Percentiles rank a stretch among this genome's conserved stretches.
Evolutionary conservation across 768 basidiomycete species (phyloP).

Genomic region (Russula dissimulans): DNA sequence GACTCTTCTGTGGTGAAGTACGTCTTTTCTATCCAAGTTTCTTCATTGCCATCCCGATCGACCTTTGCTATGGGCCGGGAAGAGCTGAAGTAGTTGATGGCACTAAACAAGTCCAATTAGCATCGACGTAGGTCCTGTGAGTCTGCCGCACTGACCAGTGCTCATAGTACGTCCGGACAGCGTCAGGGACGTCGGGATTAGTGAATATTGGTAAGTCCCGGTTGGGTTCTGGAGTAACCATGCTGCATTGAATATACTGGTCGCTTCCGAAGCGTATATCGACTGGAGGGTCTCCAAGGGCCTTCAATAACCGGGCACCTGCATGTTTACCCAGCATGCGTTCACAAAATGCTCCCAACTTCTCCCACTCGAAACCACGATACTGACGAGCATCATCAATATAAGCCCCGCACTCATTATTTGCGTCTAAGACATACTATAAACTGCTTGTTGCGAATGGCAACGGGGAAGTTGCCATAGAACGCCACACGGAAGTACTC

Average conservation of each 20-base stretch:
- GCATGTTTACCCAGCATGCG: constrained; percentile 87
- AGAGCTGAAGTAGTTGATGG: constrained; percentile 75
- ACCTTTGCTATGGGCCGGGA: constrained; percentile 58
- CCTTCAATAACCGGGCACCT: constrained; percentile 69
- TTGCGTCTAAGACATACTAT: constrained; percentile 43
- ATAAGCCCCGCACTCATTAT: not conserved
- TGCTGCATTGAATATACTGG: constrained; percentile 83
- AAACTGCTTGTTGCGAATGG: constrained; percentile 83
- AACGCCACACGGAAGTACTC: constrained; percentile 93
- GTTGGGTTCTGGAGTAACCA: constrained; percentile 81
- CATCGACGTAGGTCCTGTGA: not conserved
- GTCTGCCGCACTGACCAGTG: constrained; percentile 44
- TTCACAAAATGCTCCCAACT: constrained; percentile 82
- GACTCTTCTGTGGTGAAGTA: constrained; percentile 77
- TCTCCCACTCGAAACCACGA: constrained; percentile 93
- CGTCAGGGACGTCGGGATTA: constrained; percentile 71
- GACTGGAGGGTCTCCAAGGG: constrained; percentile 64
- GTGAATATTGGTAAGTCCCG: constrained; percentile 68
- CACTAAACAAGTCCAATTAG: constrained; percentile 36
- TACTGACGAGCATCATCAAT: constrained; percentile 41
- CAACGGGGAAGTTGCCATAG: constrained; percentile 83
- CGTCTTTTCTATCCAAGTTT: constrained; percentile 85
- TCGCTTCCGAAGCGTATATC: constrained; percentile 72
- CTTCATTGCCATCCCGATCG: constrained; percentile 56
- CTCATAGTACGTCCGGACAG: constrained; percentile 81